Evolutionary conservation across 2,329 filamentous ascomycete genomes (phyloP).

Genomic region (Phyllosticta capitalensis): DNA sequence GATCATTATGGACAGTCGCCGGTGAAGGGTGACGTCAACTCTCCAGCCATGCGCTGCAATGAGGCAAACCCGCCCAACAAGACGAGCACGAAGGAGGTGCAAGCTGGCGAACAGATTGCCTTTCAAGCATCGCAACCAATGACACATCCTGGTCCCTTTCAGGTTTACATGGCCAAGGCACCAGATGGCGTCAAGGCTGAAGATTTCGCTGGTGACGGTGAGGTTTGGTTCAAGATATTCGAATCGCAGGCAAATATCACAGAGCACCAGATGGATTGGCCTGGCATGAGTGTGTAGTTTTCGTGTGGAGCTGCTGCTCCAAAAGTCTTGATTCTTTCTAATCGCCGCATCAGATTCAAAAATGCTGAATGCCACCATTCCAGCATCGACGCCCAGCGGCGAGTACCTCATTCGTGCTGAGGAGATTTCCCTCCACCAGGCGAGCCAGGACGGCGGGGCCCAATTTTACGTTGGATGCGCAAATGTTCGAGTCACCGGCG

Average conservation of each 20-base stretch:
- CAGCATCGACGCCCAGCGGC: neutral
- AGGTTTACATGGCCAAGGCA: constrained; percentile 12
- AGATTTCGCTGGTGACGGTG: constrained; percentile 23
- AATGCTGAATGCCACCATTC: constrained; percentile 1
- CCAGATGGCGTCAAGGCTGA: constrained; percentile 20
- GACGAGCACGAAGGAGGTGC: neutral
- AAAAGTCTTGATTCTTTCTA: neutral
- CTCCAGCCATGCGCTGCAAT: constrained; percentile 2
- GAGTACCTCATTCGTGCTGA: constrained; percentile 8
- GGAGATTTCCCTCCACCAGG: constrained; percentile 7
- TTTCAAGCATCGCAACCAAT: neutral
- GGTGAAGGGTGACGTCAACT: neutral
- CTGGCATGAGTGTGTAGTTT: constrained; percentile 15
- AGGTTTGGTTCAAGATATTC: constrained; percentile 31
- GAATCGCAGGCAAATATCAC: constrained; percentile 17
- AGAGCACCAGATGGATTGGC: constrained; percentile 21
- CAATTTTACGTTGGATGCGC: constrained; percentile 15
- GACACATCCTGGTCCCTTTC: neutral
- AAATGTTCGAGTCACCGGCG: constrained; percentile 16
- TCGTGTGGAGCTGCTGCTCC: neutral
- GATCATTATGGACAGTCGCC: neutral
- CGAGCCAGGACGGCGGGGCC: neutral
- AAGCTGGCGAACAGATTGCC: neutral
- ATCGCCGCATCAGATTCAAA: neutral
- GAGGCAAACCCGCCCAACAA: constrained; percentile 4